Conservation (phyloP, 2,329 filamentous ascomycete species). For the Capronia americana region DNA sequence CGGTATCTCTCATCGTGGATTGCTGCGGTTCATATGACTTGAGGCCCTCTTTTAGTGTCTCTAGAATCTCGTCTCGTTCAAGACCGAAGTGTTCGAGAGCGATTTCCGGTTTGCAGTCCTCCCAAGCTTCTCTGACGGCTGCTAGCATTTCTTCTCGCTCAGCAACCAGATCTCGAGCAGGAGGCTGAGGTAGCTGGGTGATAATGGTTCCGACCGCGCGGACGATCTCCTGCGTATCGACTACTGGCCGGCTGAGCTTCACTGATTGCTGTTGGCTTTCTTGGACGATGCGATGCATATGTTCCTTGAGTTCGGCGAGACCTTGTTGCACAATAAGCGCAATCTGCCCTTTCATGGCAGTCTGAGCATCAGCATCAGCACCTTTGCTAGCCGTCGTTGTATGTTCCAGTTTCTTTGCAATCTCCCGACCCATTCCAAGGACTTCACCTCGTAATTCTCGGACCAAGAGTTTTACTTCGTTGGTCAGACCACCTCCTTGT, state of each 20-base stretch:
- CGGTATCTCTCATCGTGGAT: conserved; percentile 52
- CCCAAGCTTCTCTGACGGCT: conserved; percentile 88
- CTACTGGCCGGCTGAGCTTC: conserved; percentile 66
- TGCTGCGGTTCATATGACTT: conserved; percentile 68
- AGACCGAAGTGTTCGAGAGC: conserved; percentile 88
- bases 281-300: conserved; percentile 79
- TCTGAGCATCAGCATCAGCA: conserved; percentile 53
- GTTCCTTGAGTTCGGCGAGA: conserved; percentile 79
- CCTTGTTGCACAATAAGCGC: conserved; percentile 79
- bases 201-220: conserved; percentile 79
- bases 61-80: conserved; percentile 86
- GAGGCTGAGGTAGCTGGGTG: conserved; percentile 61
- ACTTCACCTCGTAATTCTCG: conserved; percentile 91
- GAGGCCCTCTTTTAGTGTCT: conserved; percentile 84
- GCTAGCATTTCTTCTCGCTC: conserved; percentile 83
- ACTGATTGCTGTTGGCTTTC: conserved; percentile 74
- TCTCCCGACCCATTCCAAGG: conserved; percentile 89
- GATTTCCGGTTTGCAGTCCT: conserved; percentile 92
- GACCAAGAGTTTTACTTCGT: conserved; percentile 88
- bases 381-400: conserved; percentile 57
- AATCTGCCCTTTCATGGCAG: conserved; percentile 71
- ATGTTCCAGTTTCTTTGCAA: conserved; percentile 84
- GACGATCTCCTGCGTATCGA: conserved; percentile 86
- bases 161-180: conserved; percentile 58
- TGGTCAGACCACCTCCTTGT: conserved; percentile 85